phyloP scores from a whole-genome alignment of 2,329 filamentous ascomycete genomes.

The Parastagonospora nodorum region DNA sequence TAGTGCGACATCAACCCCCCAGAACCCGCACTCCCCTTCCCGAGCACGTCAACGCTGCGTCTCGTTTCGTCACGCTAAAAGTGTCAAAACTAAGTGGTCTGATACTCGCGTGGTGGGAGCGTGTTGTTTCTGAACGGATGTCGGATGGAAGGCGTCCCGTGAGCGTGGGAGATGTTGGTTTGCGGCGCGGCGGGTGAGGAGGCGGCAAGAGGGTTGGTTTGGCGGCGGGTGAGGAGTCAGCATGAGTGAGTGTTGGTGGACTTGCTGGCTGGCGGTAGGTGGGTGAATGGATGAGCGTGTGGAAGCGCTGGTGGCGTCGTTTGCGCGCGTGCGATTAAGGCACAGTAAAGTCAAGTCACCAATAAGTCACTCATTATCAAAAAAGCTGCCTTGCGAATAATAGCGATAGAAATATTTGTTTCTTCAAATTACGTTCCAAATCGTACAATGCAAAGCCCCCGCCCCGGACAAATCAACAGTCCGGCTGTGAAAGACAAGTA shows the following conservation, averaged over 20 bases:
- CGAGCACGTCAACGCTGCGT: too few relatives aligned
- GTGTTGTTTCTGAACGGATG: not conserved
- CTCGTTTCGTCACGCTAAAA: not conserved
- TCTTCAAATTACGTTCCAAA: conserved; percentile 5
- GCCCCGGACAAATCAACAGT: conserved; percentile 41
- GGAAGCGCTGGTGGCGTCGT: conserved; percentile 13
- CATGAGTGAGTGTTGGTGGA: not conserved
- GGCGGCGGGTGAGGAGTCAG: not conserved
- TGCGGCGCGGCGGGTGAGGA: not conserved
- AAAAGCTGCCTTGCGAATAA: not conserved
- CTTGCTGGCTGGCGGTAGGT: not conserved
- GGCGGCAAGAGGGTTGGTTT: not conserved
- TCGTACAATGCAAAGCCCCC: conserved; percentile 14
- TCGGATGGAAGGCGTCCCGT: not conserved
- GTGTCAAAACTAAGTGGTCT: conserved; percentile 24
- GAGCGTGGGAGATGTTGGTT: not conserved
- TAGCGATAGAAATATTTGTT: not conserved
- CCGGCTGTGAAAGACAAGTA: conserved; percentile 40
- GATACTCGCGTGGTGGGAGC: conserved; percentile 21
- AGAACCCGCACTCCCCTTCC: not conserved
- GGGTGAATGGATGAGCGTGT: not conserved
- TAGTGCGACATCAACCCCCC: not conserved
- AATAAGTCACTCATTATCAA: not conserved
- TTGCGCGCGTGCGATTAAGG: not conserved
- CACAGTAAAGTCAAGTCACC: not conserved